A percentile compares a stretch with the other conserved stretches of the same genome.
These are phyloP conservation scores for Mortierella sp. DNA, from an alignment of 371 early-diverging fungal genomes.

Conservation along the genomic window DNA sequence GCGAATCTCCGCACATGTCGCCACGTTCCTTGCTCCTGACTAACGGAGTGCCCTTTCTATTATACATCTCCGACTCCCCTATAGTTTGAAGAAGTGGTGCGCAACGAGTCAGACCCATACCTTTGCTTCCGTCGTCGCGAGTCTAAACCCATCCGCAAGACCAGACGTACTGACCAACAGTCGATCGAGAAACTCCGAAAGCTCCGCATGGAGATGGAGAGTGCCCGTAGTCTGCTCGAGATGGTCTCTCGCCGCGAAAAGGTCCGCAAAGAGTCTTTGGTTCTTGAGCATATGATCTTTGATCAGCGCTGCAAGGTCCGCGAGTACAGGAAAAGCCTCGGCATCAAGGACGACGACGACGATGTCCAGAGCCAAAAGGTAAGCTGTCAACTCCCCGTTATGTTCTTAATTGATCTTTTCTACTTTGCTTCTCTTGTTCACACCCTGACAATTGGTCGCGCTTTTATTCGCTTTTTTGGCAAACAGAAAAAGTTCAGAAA, in stretches of 20 bases:
- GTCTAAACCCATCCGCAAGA: slow-evolving; percentile 88
- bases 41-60: background rate
- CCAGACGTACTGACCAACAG: slow-evolving; percentile 90
- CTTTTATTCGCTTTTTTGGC: background rate
- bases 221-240: slow-evolving; percentile 82
- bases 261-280: slow-evolving; percentile 76
- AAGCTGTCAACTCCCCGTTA: background rate
- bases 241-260: slow-evolving; percentile 87
- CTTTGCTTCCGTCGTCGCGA: slow-evolving; percentile 98
- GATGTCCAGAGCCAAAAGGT: slow-evolving; percentile 58
- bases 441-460: background rate
- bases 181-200: slow-evolving; percentile 87
- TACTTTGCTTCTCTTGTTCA: no score
- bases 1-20: background rate
- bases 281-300: slow-evolving; percentile 75
- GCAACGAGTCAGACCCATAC: slow-evolving; percentile 91
- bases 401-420: background rate
- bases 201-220: slow-evolving; percentile 85
- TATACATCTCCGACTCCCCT: background rate
- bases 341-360: slow-evolving; percentile 67
- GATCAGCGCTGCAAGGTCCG: slow-evolving; percentile 68
- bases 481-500: slow-evolving; percentile 51
- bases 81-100: slow-evolving; percentile 73
- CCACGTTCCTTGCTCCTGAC: background rate
- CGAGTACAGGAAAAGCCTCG: slow-evolving; percentile 67